Base-by-base conservation (phyloP, 257 asterid genomes). In the Agastache rugosa region DNA sequence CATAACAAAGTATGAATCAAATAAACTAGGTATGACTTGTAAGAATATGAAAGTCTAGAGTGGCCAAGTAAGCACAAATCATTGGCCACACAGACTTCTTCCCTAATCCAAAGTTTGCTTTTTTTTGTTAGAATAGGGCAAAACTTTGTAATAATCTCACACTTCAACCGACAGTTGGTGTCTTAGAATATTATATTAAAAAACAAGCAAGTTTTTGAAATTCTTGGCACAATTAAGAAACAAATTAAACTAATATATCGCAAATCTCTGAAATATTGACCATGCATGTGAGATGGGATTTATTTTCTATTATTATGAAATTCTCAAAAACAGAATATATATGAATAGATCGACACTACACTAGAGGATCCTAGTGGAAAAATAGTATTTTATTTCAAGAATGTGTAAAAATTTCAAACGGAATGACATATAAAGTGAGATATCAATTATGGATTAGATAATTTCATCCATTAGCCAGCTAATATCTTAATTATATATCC, bases 61-160 rank as follows among this genome's bases (percentile, higher is more conserved):
- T 20, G 23, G 16, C 44, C 73, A 77, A 17, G 45, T 29, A 39
- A 37, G 20, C 20, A 35, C 45, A 63, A 63, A 65, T 72, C 69
- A 77, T 72, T 58, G 35, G 44, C 20, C 19, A 41, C 19, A 41
- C 35, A 55, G 1, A 35, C 65, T 65, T 72, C 19, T 58, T 14
- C 20, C 34, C 59, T 16, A 47, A 72, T 47, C 19, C 75, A 78
- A 15, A 45, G 64, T 22, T 34, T 16, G 4, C 37, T 20, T 17
- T 20, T 42, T 71, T 17, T 25, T 25, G 14, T 12, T 19, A 61
- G 23, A 23, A n/a, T 1, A 7, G 25, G 3, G 11, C 5, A 3
- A 35, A 58, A 66, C 81, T 29, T 77, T 27, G 77, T 58, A 71
- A 77, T 71, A 31, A 71, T 77, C 77, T 63, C 64, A 2, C 4